These are phyloP conservation scores for Cajanus cajan DNA, from an alignment of 306 rosid species.

Conservation along the genomic window DNA sequence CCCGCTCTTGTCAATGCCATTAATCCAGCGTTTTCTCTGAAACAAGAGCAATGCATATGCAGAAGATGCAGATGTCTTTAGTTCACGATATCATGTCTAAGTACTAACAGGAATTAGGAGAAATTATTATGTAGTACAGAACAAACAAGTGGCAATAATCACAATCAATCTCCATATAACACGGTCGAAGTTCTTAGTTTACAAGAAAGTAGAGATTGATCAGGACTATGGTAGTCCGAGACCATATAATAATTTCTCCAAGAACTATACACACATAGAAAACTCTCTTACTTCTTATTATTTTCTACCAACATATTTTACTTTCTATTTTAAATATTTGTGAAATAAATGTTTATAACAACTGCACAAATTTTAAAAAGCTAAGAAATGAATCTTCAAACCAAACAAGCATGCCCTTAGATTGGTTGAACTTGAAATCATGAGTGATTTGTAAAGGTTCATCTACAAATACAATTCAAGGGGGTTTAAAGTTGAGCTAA, in stretches of 20 bases:
- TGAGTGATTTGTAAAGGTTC: background rate
- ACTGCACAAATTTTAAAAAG: background rate
- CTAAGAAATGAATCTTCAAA: background rate
- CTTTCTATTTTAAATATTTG: background rate
- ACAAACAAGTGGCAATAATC: too few relatives aligned
- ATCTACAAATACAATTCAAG: background rate
- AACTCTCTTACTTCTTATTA: background rate
- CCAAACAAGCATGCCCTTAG: background rate
- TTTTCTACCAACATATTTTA: background rate
- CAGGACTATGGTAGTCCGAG: too few relatives aligned
- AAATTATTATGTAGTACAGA: too few relatives aligned
- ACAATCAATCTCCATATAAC: background rate
- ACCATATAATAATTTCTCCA: too few relatives aligned
- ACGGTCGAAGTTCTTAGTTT: background rate
- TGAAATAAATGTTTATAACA: background rate
- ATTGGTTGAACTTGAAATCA: background rate
- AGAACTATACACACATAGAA: background rate
- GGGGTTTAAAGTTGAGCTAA: background rate
- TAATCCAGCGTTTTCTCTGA: constrained; percentile 73
- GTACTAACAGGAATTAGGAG: too few relatives aligned
- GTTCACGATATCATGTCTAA: too few relatives aligned
- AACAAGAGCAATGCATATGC: background rate
- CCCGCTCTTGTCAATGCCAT: constrained; percentile 82
- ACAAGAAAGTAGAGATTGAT: too few relatives aligned
- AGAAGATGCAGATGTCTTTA: background rate